Evolutionary conservation across 768 basidiomycete species (phyloP), one percentile per base, ranked within the genome.

Genomic region (Crepidotus variabilis): DNA sequence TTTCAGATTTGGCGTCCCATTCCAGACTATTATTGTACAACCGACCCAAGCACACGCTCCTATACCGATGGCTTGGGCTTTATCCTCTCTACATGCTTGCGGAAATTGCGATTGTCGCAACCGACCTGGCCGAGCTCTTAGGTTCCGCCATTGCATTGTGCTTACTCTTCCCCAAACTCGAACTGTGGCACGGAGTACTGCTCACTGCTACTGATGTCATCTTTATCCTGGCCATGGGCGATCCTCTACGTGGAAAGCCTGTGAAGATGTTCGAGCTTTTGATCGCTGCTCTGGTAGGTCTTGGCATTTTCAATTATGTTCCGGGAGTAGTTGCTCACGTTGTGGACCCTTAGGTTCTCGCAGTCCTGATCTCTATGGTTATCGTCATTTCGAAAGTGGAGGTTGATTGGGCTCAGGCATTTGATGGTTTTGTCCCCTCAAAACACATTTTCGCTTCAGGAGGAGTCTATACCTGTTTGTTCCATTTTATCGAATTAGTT

Each of bases 141-240:
- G 86, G 92, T 4, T 88, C 85, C 45, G 92, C 91, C 13, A 92
- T 93, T 51, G 91, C 87, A 0, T 74, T 94, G 47, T 83, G 84
- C 65, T 76, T 94, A 72, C 75, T 91, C 36, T 87, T 90, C 65
- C 89, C 88, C 0, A 67, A 66, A 22, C 75, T 91, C 6, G 78
- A 88, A 39, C 70, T 91, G 4, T 90, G 86, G 84, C 85, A 82
- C 3, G 81, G 84, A 11, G 86, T 90, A 7, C 70, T 91, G 14
- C 71, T 90, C 53, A 91, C 89, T 6, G 81, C 81, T 0, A 69
- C 75, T 21, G 89, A 91, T 63, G 88, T 91, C 32, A 63, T 91
- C 49, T 56, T 91, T 34, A 74, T 95, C 34, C 82, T 95, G 35
- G 81, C 80, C 0, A 70, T 92, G 57, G 79, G 86, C 4, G 88